These are phyloP conservation scores for Blumeria graminis DNA, from an alignment of 2,329 filamentous ascomycete genomes.

Conservation along the genomic window DNA sequence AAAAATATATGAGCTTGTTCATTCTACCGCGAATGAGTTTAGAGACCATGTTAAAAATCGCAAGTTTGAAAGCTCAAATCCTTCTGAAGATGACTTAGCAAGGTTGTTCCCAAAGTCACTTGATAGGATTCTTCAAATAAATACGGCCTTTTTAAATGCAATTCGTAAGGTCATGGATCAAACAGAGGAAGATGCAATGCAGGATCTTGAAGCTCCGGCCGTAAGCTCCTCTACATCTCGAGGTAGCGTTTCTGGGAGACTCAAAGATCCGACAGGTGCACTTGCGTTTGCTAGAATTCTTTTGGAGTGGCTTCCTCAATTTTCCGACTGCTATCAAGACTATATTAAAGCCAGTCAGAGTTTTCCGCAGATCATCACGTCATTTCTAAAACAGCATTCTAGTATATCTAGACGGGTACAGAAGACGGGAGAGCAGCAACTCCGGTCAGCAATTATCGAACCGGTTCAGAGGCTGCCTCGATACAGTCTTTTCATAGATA, in stretches of 20 bases:
- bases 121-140: constrained; percentile 58
- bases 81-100: constrained; percentile 46
- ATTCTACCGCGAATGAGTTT: constrained; percentile 59
- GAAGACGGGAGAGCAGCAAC: constrained; percentile 66
- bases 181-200: constrained; percentile 56
- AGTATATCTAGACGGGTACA: constrained; percentile 62
- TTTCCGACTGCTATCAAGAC: constrained; percentile 73
- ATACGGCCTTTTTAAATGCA: constrained; percentile 55
- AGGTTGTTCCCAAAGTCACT: constrained; percentile 62
- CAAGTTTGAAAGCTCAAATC: constrained; percentile 37
- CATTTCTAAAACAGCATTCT: constrained; percentile 56
- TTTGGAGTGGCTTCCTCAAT: constrained; percentile 79
- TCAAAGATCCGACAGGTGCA: constrained; percentile 54
- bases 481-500: constrained; percentile 90
- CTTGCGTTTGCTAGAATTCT: constrained; percentile 57
- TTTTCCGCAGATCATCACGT: constrained; percentile 59
- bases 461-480: constrained; percentile 83
- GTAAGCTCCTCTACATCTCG: constrained; percentile 23
- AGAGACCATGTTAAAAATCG: constrained; percentile 40
- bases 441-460: constrained; percentile 84
- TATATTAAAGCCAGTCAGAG: constrained; percentile 81
- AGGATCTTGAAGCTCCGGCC: constrained; percentile 43
- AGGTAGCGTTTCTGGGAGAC: constrained; percentile 21
- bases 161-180: constrained; percentile 57
- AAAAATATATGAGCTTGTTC: constrained; percentile 66